Evolutionary conservation across 2,329 filamentous ascomycete species (phyloP).

Genomic region (Diaporthe humulicola): DNA sequence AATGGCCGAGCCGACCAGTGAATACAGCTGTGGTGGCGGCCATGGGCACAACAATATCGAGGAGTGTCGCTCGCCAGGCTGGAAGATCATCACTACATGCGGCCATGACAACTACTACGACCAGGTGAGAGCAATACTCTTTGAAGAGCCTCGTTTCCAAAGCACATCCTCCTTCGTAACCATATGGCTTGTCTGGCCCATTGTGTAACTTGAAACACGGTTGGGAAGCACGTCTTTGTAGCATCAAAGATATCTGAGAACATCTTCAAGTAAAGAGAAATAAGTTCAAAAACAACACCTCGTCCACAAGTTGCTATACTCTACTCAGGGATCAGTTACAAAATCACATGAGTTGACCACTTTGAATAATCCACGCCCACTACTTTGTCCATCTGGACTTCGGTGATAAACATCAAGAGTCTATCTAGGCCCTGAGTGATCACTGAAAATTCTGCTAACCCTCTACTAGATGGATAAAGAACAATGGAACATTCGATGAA

Average conservation of each 20-base stretch:
- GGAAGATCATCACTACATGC: not conserved
- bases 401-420: not conserved
- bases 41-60: not conserved
- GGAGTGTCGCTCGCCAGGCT: not conserved
- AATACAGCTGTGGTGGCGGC: not conserved
- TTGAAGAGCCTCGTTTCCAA: not conserved
- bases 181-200: too few relatives aligned
- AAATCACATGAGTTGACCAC: too few relatives aligned
- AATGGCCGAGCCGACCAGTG: not conserved
- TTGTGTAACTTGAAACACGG: not conserved
- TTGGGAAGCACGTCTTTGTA: not conserved
- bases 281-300: not conserved
- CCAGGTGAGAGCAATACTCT: not conserved
- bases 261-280: not conserved
- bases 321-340: not conserved
- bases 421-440: fast-evolving
- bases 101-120: too few relatives aligned
- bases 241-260: not conserved
- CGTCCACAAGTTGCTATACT: not conserved
- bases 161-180: too few relatives aligned
- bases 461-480: too few relatives aligned
- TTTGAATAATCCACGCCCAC: too few relatives aligned
- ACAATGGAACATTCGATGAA: not conserved
- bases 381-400: too few relatives aligned
- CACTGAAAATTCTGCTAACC: not conserved